These are phyloP conservation scores for Umbilicaria muhlenbergii DNA, from an alignment of 495 filamentous ascomycete species.

Conservation along the genomic window DNA sequence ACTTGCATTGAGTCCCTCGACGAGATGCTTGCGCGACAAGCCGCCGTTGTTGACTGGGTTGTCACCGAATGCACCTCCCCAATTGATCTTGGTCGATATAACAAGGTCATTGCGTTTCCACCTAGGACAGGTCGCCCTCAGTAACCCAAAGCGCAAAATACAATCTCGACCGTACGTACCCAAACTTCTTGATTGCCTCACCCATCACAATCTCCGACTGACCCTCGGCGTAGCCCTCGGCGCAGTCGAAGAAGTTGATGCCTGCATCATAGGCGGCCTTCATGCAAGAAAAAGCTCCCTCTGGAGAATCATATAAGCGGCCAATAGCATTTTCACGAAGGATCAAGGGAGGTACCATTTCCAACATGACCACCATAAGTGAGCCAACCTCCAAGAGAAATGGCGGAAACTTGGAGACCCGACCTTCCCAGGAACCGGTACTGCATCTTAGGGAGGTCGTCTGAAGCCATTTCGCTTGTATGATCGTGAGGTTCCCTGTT, in stretches of 20 bases:
- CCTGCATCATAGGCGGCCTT: constrained; percentile 63
- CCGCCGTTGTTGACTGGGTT: constrained; percentile 58
- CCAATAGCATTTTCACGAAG: neutral
- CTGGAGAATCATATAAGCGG: constrained; percentile 16
- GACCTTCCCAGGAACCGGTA: constrained; percentile 19
- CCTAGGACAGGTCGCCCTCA: constrained; percentile 12
- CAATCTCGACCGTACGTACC: constrained; percentile 5
- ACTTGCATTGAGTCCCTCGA: constrained; percentile 51
- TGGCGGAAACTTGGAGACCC: neutral
- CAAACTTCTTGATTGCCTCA: constrained; percentile 40
- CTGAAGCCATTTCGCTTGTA: neutral
- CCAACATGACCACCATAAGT: constrained; percentile 68
- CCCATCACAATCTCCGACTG: constrained; percentile 65
- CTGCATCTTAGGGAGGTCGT: constrained; percentile 45
- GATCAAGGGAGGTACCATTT: constrained; percentile 29
- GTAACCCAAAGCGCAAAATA: neutral
- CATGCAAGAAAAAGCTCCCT: constrained; percentile 50
- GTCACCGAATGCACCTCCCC: constrained; percentile 41
- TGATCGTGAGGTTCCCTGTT: too few species aligned
- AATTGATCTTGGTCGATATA: constrained; percentile 39
- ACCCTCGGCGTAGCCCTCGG: constrained; percentile 43
- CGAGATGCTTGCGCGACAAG: constrained; percentile 67
- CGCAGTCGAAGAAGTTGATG: constrained; percentile 56
- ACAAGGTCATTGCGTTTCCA: constrained; percentile 23
- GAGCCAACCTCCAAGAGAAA: constrained; percentile 21